Conservation (phyloP, 768 basidiomycete species). For the Amylocystis lapponica region DNA sequence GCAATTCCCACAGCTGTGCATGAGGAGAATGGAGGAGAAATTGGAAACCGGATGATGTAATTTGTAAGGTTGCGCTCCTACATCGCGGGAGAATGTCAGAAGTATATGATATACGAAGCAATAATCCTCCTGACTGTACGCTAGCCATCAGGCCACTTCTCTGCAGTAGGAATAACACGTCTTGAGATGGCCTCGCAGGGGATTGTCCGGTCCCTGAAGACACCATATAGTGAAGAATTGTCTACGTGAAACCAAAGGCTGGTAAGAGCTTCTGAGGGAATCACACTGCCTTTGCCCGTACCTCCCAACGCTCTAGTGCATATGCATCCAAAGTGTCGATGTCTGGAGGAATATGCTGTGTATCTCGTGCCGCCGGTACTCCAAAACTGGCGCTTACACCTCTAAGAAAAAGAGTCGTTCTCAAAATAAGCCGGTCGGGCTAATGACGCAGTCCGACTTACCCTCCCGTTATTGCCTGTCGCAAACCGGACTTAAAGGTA, state of each 20-base stretch:
- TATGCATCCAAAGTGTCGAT: slow-evolving; percentile 69
- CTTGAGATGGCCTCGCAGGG: slow-evolving; percentile 71
- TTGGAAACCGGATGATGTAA: slow-evolving; percentile 94
- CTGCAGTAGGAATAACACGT: slow-evolving; percentile 78
- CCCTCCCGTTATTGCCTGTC: slow-evolving; percentile 88
- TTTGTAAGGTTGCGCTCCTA: slow-evolving; percentile 59
- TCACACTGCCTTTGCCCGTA: too few relatives aligned
- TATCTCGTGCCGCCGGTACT: slow-evolving; percentile 61
- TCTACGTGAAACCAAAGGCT: too few relatives aligned
- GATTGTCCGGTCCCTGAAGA: slow-evolving; percentile 80
- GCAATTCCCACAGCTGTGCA: slow-evolving; percentile 90
- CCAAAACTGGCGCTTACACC: slow-evolving; percentile 83
- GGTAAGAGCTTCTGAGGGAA: too few relatives aligned
- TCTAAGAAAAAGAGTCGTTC: too few relatives aligned
- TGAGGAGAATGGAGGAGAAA: slow-evolving; percentile 93
- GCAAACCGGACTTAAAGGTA: slow-evolving; percentile 72
- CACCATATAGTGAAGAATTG: slow-evolving; percentile 97
- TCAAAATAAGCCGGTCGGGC: too few relatives aligned
- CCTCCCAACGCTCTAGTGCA: slow-evolving; percentile 90
- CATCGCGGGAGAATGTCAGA: too few relatives aligned
- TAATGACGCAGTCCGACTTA: too few relatives aligned
- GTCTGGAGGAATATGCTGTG: slow-evolving; percentile 47
- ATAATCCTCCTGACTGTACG: slow-evolving; percentile 62
- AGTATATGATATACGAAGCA: too few relatives aligned
- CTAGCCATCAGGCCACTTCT: slow-evolving; percentile 83